Conservation (phyloP, 176 grass and related monocot species). For the Cenchrus americanus region DNA sequence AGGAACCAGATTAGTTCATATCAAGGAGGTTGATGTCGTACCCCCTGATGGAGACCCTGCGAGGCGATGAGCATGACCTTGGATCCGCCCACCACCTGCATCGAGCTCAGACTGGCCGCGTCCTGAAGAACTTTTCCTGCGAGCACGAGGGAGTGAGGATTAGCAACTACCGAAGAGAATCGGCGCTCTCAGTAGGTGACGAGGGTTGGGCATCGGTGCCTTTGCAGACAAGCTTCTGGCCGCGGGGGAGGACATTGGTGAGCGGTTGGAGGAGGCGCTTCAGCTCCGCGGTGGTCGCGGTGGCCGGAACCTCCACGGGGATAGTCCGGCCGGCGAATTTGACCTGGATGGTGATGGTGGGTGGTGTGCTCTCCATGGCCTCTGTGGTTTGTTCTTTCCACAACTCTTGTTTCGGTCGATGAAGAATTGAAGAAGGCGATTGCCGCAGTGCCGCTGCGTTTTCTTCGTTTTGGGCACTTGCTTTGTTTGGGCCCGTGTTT, state of each 20-base stretch:
- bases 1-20: slow-evolving; percentile 10
- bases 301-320: slow-evolving; percentile 53
- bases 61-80: slow-evolving; percentile 93
- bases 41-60: slow-evolving; percentile 94
- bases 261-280: slow-evolving; percentile 92
- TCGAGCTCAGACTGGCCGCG: slow-evolving; percentile 53
- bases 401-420: not conserved
- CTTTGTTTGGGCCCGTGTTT: no score
- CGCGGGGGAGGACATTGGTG: slow-evolving; percentile 89
- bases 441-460: no score
- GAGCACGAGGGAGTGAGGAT: not conserved
- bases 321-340: slow-evolving; percentile 90
- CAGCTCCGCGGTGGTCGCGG: slow-evolving; percentile 56
- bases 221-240: slow-evolving; percentile 98
- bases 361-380: slow-evolving; percentile 36
- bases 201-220: slow-evolving; percentile 42
- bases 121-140: slow-evolving; percentile 84
- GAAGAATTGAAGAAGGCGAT: no score
- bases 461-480: no score
- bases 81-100: slow-evolving; percentile 65
- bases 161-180: not conserved
- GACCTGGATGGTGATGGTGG: slow-evolving; percentile 68
- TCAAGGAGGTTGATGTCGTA: slow-evolving; percentile 43
- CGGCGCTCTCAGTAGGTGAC: not conserved
- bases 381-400: not conserved